phyloP scores from a whole-genome alignment of 441 rosid genomes.

The Gossypium laxum region DNA sequence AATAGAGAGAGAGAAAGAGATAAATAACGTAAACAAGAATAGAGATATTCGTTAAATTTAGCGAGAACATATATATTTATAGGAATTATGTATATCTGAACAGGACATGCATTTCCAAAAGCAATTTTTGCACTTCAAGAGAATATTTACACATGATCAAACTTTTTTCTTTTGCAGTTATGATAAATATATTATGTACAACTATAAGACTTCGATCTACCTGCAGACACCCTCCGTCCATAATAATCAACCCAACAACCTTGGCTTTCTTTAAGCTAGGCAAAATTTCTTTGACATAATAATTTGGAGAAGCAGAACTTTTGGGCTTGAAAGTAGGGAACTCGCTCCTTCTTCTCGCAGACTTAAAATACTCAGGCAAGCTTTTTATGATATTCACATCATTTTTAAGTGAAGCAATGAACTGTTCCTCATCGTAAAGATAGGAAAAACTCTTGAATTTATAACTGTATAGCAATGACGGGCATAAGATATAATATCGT shows the following conservation, averaged over 20 bases:
- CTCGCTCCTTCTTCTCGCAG: conserved; percentile 66
- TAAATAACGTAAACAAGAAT: neutral
- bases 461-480: conserved; percentile 36
- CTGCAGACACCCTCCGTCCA: conserved; percentile 90
- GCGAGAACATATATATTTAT: neutral
- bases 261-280: conserved; percentile 58
- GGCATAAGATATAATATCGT: conserved; percentile 10
- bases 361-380: conserved; percentile 73
- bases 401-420: conserved; percentile 74
- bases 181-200: conserved; percentile 6
- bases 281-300: conserved; percentile 66
- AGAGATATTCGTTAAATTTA: neutral
- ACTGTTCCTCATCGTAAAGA: conserved; percentile 81
- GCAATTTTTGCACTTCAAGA: neutral
- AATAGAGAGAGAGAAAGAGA: neutral
- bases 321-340: conserved; percentile 70
- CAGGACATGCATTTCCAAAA: neutral
- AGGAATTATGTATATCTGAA: neutral
- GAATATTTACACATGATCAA: conserved; percentile 12
- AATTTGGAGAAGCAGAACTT: conserved; percentile 61
- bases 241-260: conserved; percentile 63
- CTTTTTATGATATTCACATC: conserved; percentile 59
- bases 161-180: neutral
- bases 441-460: conserved; percentile 93
- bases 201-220: conserved; percentile 28